Conservation (phyloP, 202 grass and related monocot species). For the Sporobolus alterniflorus region DNA sequence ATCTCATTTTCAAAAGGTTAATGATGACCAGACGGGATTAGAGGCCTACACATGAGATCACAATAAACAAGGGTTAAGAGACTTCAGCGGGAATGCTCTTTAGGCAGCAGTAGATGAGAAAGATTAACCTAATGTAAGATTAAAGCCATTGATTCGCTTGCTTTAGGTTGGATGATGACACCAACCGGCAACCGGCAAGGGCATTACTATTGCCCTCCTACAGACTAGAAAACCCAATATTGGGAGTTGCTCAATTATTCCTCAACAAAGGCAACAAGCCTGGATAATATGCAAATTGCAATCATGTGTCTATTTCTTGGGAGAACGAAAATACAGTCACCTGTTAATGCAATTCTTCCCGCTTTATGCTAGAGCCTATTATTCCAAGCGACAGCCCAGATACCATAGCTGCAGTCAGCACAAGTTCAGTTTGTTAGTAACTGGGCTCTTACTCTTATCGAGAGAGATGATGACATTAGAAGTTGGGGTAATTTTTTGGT, state of each 20-base stretch:
- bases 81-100: constrained; percentile 52
- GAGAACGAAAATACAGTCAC: not conserved
- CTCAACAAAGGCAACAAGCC: constrained; percentile 12
- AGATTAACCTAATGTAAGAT: constrained; percentile 30
- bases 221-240: constrained; percentile 11
- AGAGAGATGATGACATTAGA: no score
- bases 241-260: constrained; percentile 37
- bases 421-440: not conserved
- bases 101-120: constrained; percentile 32
- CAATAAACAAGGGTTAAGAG: constrained; percentile 46
- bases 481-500: no score
- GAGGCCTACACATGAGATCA: constrained; percentile 45
- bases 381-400: not conserved
- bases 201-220: not conserved
- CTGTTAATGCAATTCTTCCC: constrained; percentile 5
- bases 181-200: constrained; percentile 29
- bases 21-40: constrained; percentile 62
- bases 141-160: constrained; percentile 19
- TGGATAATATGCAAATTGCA: constrained; percentile 27
- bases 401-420: not conserved
- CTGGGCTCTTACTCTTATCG: no score
- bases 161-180: constrained; percentile 43
- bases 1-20: constrained; percentile 61
- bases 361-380: not conserved
- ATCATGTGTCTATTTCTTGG: constrained; percentile 26